A percentile compares a stretch with the other conserved stretches of the same genome.
phyloP scores from a whole-genome alignment of 2,329 filamentous ascomycete genomes.

The Colletotrichum acutatum region DNA sequence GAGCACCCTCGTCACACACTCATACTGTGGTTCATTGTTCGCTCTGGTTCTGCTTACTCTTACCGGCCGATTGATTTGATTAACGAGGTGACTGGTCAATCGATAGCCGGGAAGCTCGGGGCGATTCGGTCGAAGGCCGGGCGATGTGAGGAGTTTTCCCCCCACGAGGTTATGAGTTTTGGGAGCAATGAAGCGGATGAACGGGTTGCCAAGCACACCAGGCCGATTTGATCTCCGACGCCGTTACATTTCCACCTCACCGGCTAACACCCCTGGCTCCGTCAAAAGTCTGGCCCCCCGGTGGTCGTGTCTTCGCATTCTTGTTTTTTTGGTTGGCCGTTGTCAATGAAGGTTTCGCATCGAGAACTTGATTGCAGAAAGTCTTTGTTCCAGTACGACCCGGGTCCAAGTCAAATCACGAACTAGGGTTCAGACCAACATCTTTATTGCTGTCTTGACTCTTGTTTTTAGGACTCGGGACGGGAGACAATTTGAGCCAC shows the following conservation, averaged over 20 bases:
- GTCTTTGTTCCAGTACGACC: background rate
- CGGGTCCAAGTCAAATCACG: background rate
- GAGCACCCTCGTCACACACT: no score
- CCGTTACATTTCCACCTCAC: conserved; percentile 10
- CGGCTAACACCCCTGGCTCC: background rate
- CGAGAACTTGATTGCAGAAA: background rate
- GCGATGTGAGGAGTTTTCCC: conserved; percentile 1
- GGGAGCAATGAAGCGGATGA: conserved; percentile 9
- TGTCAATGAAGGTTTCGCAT: background rate
- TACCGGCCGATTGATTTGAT: background rate
- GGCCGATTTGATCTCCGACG: conserved; percentile 9
- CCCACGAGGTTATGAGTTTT: background rate
- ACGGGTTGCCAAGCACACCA: conserved; percentile 9
- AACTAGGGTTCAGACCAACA: background rate
- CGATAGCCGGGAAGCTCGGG: background rate
- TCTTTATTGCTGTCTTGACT: background rate
- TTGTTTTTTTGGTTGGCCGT: background rate
- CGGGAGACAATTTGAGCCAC: background rate
- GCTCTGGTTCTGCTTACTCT: background rate
- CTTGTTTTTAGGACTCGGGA: background rate
- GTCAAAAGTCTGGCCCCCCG: background rate
- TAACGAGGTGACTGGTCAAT: conserved; percentile 10
- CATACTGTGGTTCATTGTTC: background rate
- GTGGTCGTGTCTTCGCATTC: background rate
- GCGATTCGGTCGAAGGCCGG: conserved; percentile 24